Base-by-base conservation (phyloP, 2,329 filamentous ascomycete species). In the Diaporthe humulicola region DNA sequence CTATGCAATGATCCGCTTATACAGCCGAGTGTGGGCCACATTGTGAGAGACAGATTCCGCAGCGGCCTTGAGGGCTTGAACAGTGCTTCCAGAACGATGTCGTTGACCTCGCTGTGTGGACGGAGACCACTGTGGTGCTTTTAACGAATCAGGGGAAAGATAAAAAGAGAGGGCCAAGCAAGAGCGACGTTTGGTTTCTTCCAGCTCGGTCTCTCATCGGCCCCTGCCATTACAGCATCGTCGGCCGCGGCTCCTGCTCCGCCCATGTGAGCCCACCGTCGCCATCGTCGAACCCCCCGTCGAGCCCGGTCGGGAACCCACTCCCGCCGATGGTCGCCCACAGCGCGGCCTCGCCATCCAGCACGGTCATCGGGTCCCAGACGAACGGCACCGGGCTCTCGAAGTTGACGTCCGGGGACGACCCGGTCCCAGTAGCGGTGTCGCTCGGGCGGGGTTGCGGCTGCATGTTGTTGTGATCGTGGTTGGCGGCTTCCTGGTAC, bases 321-420 rank as follows among this genome's bases (percentile, higher is more conserved):
- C n/a, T 28, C 9, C 42, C 56, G 12, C 42, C 38, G 7, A 15
- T 50, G n/a, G 40, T 22, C 7, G 56, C 70, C 57, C 70, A 72
- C 12, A 40, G 25, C 52, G 19, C 70, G 10, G 36, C n/a, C 28
- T 72, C 57, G 25, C 70, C 70, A 12, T 72, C 56, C 12, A 72
- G 10, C 38, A 72, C 25, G 19, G 22, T 66, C 70, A 72, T 72
- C 8, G 70, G 42, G 30, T 66, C 57, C 57, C 57, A 72, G 6
- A 50, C 42, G 28, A 38, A 52, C 12, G 40, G 28, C 30, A 61
- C 30, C 1, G 70, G 57, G 45, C 40, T 45, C 6, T 72, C 40
- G 17, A 72, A 66, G 40, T 66, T 38, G 56, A 52, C 33, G 45
- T 67, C 64, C 8, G 45, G 64, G 14, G 45, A 67, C 7, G 45